Evolutionary conservation across 805 yeast genomes (phyloP), one percentile per base, ranked within the genome.

Genomic region (Tetrapisispora arboricola): DNA sequence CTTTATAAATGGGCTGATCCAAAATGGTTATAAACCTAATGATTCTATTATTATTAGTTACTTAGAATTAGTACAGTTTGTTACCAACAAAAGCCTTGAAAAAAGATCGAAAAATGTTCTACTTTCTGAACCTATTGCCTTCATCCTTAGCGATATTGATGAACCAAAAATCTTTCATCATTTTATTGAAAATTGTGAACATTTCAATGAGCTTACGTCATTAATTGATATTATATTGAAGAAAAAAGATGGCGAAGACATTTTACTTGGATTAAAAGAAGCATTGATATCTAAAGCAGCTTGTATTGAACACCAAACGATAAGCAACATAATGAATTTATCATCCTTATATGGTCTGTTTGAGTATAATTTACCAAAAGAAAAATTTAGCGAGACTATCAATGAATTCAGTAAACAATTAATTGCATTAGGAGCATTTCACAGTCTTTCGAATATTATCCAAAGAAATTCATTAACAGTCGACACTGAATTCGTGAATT

Each of bases 111-210:
- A 32, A 16, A 51, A 42, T 38, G 45, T 48, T 32, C 44, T 47
- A n/a, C 47, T 44, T 35, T 43, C 56, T 5, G 42, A 55, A 13
- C 52, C 50, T 38, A 40, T 59, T 27, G 44, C 44, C 11, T 45
- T 50, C 4, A 30, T 54, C 17, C 44, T 59, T n/a, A 38, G 45
- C 20, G 37, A 46, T 10, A 37, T 42, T 12, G 43, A 46, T 29
- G 40, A 46, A 1, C 40, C 50, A 3, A 24, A 28, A 10, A 36
- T 49, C 7, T 44, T 53, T 8, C 36, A 43, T 12, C 43, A 40
- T 17, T 37, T 51, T 24, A 44, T 55, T 24, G 45, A 51, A 7
- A 42, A 48, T 32, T 55, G 58, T 47, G 31, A 49, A n/a, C 54
- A 53, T 38, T 43, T 39, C 28, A 43, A 46, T 17, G 61, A 57